These are phyloP conservation scores for Irpex rosettiformis DNA, from an alignment of 1,284 basidiomycete species.

Conservation along the genomic window DNA sequence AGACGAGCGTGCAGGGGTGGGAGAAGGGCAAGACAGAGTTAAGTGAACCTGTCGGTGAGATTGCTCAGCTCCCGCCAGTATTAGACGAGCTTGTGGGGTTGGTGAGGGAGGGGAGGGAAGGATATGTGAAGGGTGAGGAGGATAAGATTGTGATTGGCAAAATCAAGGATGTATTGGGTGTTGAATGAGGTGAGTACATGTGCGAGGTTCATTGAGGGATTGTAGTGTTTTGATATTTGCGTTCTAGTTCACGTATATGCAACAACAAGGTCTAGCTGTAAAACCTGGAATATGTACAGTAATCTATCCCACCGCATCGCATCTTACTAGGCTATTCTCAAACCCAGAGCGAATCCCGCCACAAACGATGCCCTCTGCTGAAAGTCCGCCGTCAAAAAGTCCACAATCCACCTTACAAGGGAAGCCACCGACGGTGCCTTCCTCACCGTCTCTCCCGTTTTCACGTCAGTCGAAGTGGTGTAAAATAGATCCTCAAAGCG, in stretches of 20 bases:
- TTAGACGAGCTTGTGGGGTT: constrained; percentile 37
- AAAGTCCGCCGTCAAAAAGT: constrained; percentile 93
- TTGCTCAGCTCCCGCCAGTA: constrained; percentile 32
- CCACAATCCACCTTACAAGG: constrained; percentile 69
- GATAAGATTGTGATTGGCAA: constrained; percentile 31
- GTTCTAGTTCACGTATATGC: too few relatives aligned
- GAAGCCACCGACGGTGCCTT: constrained; percentile 61
- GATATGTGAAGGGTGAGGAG: constrained; percentile 19
- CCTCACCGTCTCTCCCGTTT: constrained; percentile 33
- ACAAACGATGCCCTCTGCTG: constrained; percentile 79
- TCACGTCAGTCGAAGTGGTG: constrained; percentile 44
- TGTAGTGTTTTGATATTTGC: too few relatives aligned
- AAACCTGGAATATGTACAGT: too few relatives aligned
- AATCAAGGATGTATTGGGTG: constrained; percentile 29
- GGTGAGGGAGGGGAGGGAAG: constrained; percentile 12
- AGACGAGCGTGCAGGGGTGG: constrained; percentile 44
- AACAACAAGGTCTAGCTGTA: too few relatives aligned
- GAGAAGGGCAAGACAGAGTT: constrained; percentile 32
- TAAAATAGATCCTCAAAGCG: constrained; percentile 77
- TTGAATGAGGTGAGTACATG: neutral
- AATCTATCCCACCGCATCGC: too few relatives aligned
- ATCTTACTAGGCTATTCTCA: constrained; percentile 55
- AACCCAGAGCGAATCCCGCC: constrained; percentile 65
- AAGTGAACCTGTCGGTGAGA: constrained; percentile 31
- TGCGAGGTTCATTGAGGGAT: too few relatives aligned